Base-by-base conservation (phyloP, 208 protist species). In the Crithidia fasciculata region DNA sequence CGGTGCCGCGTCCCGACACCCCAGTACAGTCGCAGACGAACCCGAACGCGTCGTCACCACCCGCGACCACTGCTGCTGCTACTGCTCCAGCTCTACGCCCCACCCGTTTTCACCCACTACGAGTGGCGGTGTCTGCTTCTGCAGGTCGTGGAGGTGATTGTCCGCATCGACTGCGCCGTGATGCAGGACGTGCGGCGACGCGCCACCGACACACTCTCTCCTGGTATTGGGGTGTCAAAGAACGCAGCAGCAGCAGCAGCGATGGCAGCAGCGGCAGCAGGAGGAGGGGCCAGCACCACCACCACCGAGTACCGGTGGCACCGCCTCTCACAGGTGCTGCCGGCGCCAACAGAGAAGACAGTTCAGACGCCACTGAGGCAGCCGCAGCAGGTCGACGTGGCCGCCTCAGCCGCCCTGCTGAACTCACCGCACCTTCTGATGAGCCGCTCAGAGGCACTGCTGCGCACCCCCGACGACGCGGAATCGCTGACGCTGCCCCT, bases 81-180 rank as follows among this genome's bases (percentile, higher is more conserved):
- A 13, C 47, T 10, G 13, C 67, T 12, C 3, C 66, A 6, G 19
- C 60, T 5, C 39, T 28, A 28, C 28, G 28, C 28, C 2, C 52
- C 55, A 0, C 54, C 65, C 16, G 70, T 83, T 8, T 73, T 81
- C 19, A 72, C 55, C 12, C 57, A 83, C 52, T 78, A 81, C 59
- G 81, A 86, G 41, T 89, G 85, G 85, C 77, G 85, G 54, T 62
- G 53, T 39, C 76, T 89, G 59, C 76, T 89, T 13, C 69, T 89
- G 53, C 72, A 72, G 16, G 78, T 87, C n/a, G 87, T 93, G 13
- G 72, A 87, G 19, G 56, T 85, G 16, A 66, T 95, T 19, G 62
- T 90, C 41, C 70, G 78, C 40, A 89, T 89, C 19, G 89, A 94
- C 63, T 8, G 71, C 12, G 19, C 47, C n/a, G 69, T 88, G 5